Evolutionary conservation across 1,139 yeast genomes (phyloP).

Genomic region (Sugiyamaella xylanicola): DNA sequence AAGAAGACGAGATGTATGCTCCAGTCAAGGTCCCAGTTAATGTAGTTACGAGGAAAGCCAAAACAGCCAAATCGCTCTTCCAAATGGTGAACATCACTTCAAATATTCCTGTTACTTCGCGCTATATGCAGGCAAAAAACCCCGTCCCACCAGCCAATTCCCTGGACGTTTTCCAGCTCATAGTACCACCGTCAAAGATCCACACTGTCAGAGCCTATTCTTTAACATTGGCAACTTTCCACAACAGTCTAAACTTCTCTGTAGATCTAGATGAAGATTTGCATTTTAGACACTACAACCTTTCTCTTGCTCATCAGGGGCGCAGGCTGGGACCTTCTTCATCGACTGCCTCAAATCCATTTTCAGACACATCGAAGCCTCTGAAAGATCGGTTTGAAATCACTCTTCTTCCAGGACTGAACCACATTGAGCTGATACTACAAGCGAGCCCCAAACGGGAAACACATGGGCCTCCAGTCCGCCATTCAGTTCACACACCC

Average conservation of each 20-base stretch:
- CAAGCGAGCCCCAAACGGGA: constrained; percentile 27
- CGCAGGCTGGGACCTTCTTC: constrained; percentile 33
- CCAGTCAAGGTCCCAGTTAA: constrained; percentile 4
- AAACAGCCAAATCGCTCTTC: constrained; percentile 26
- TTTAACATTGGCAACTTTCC: constrained; percentile 40
- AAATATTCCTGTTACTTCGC: constrained; percentile 32
- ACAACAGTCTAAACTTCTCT: constrained; percentile 37
- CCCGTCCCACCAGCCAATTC: constrained; percentile 29
- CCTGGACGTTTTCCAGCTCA: constrained; percentile 37
- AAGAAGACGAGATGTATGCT: constrained; percentile 21
- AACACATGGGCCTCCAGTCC: constrained; percentile 23
- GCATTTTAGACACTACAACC: constrained; percentile 33
- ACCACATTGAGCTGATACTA: constrained; percentile 35
- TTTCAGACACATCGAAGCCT: constrained; percentile 34
- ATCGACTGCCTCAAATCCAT: constrained; percentile 34
- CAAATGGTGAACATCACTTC: constrained; percentile 36
- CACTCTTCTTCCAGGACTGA: constrained; percentile 35
- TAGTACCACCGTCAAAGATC: constrained; percentile 38
- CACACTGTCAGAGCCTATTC: constrained; percentile 38
- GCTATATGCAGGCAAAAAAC: constrained; percentile 33
- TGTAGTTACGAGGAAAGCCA: background rate
- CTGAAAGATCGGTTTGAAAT: constrained; percentile 35
- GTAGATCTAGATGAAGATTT: constrained; percentile 38
- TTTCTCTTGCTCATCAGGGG: constrained; percentile 33
- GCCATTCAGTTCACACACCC: constrained; percentile 21